Percentiles rank a stretch among this genome's conserved stretches.
Conservation (phyloP, 495 filamentous ascomycete species). For the Sporormia fimetaria region DNA sequence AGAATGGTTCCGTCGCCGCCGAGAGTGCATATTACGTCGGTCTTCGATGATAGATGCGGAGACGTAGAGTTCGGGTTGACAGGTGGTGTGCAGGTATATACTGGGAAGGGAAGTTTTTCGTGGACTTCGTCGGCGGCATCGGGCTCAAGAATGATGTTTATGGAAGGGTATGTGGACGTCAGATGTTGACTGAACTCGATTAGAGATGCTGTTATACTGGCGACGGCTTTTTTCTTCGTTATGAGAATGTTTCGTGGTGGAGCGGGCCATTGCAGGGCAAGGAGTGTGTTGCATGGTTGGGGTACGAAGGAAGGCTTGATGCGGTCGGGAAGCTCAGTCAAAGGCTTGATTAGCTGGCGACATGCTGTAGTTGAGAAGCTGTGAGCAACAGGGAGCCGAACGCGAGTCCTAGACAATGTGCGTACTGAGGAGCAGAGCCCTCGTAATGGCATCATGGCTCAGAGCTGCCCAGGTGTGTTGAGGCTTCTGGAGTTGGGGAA, state of each 20-base stretch:
- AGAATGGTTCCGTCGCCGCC: constrained; percentile 95
- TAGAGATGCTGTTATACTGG: constrained; percentile 57
- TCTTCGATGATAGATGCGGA: constrained; percentile 46
- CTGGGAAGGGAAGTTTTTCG: constrained; percentile 59
- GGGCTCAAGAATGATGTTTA: constrained; percentile 73
- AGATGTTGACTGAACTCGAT: constrained; percentile 77
- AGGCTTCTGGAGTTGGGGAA: no score
- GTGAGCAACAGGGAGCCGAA: constrained; percentile 1
- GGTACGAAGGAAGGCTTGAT: constrained; percentile 48
- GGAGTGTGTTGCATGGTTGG: constrained; percentile 49
- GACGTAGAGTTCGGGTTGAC: neutral
- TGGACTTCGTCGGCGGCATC: constrained; percentile 63
- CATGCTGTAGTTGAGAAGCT: constrained; percentile 37
- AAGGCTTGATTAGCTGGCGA: constrained; percentile 39
- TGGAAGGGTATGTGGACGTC: constrained; percentile 62
- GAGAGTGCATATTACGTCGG: constrained; percentile 77
- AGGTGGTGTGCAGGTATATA: constrained; percentile 45
- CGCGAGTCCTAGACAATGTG: no score
- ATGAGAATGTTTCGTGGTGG: constrained; percentile 84
- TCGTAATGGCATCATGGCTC: no score
- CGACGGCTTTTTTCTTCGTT: constrained; percentile 71
- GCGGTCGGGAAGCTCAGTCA: constrained; percentile 42
- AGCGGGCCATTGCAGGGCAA: constrained; percentile 78
- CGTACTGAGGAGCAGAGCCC: no score
- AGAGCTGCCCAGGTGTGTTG: no score